Percentiles rank a stretch among this genome's conserved stretches.
These are phyloP conservation scores for Clonostachys rosea DNA, from an alignment of 2,329 filamentous ascomycete species.

Conservation along the genomic window DNA sequence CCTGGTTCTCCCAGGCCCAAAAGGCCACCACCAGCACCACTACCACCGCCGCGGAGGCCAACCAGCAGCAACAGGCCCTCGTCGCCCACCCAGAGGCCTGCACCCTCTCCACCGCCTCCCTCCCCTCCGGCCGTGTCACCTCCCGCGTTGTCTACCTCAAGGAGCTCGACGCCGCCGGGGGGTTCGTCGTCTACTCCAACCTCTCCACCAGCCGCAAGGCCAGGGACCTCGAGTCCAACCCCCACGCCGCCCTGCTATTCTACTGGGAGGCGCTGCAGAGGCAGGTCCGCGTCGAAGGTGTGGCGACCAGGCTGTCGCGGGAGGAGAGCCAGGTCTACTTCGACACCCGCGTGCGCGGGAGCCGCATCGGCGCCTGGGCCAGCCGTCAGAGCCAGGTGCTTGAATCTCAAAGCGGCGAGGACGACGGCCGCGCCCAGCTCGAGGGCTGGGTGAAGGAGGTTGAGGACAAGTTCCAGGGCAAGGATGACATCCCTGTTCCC, in stretches of 20 bases:
- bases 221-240: conserved; percentile 66
- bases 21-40: conserved; percentile 19
- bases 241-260: conserved; percentile 79
- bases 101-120: conserved; percentile 75
- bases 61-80: conserved; percentile 34
- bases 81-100: conserved; percentile 83
- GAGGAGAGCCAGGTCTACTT: conserved; percentile 72
- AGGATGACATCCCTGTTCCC: conserved; percentile 81
- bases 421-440: conserved; percentile 63
- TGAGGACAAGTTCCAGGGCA: conserved; percentile 68
- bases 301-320: conserved; percentile 56
- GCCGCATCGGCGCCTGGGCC: conserved; percentile 87
- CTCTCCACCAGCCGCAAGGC: conserved; percentile 74
- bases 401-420: conserved; percentile 25
- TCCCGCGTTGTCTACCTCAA: conserved; percentile 92
- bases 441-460: conserved; percentile 74
- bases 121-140: conserved; percentile 80
- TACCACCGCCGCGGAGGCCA: conserved; percentile 44
- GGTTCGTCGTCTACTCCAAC: conserved; percentile 93
- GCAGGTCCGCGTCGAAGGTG: conserved; percentile 86
- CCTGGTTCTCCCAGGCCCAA: conserved; percentile 79
- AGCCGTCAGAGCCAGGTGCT: conserved; percentile 82
- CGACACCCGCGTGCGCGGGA: conserved; percentile 69
- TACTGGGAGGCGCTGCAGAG: conserved; percentile 85
- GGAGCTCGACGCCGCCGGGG: conserved; percentile 70